Conservation (phyloP, 192 early-diverging fungal genomes). For the Dispira simplex region DNA sequence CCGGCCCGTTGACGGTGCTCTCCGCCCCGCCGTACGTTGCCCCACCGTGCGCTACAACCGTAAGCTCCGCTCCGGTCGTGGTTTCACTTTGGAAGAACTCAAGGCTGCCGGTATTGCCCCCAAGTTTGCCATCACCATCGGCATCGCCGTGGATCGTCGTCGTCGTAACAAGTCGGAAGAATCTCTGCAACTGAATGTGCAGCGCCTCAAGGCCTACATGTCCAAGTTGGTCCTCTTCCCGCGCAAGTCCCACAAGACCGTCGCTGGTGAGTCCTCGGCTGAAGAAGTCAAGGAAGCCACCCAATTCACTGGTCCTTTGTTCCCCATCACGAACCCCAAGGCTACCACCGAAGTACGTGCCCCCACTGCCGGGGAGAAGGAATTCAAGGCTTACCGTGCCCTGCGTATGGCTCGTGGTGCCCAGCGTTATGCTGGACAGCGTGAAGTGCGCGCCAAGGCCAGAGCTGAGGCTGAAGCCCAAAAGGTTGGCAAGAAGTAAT, state of each 20-base stretch:
- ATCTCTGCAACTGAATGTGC: slow-evolving; percentile 82
- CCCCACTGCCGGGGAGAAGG: slow-evolving; percentile 37
- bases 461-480: no score
- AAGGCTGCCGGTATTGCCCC: slow-evolving; percentile 87
- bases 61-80: slow-evolving; percentile 90
- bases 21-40: slow-evolving; percentile 92
- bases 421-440: slow-evolving; percentile 10
- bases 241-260: slow-evolving; percentile 78
- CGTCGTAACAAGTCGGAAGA: slow-evolving; percentile 91
- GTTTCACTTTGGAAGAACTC: slow-evolving; percentile 97
- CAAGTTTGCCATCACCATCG: slow-evolving; percentile 88
- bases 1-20: slow-evolving; percentile 86
- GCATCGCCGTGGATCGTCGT: slow-evolving; percentile 94
- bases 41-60: slow-evolving; percentile 97
- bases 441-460: slow-evolving; percentile 8
- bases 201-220: slow-evolving; percentile 89
- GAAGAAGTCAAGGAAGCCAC: slow-evolving; percentile 6
- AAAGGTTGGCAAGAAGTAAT: no score
- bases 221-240: slow-evolving; percentile 95
- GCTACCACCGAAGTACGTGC: slow-evolving; percentile 26
- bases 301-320: slow-evolving; percentile 5
- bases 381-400: slow-evolving; percentile 23
- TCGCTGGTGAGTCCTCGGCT: slow-evolving; percentile 15
- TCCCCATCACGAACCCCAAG: slow-evolving; percentile 24
- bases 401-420: slow-evolving; percentile 29